Evolutionary conservation across 768 basidiomycete species (phyloP).

Genomic region (Hygrophorus pudorinus): DNA sequence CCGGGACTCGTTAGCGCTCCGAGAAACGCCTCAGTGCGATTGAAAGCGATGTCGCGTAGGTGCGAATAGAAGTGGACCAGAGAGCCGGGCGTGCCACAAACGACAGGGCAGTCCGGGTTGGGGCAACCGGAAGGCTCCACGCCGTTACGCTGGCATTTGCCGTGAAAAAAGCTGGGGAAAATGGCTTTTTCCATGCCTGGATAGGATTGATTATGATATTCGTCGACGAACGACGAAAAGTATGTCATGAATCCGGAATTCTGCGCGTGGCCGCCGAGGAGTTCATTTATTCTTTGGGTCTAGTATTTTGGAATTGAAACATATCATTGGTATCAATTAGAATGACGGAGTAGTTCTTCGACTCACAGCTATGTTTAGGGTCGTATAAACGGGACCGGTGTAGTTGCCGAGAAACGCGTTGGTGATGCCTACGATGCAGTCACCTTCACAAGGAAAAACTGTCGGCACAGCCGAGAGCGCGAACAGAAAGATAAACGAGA

Average conservation of each 20-base stretch:
- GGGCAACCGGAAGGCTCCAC: conserved; percentile 62
- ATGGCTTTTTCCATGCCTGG: conserved; percentile 41
- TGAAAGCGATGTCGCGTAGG: conserved; percentile 40
- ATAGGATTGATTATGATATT: conserved; percentile 37
- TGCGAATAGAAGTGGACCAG: conserved; percentile 55
- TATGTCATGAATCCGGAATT: conserved; percentile 15
- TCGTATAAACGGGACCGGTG: conserved; percentile 26
- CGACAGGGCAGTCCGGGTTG: conserved; percentile 68
- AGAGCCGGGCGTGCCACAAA: conserved; percentile 78
- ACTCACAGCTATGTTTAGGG: conserved; percentile 35
- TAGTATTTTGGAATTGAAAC: not conserved
- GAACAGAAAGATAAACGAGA: not conserved
- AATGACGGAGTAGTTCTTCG: not conserved
- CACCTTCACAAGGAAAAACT: conserved; percentile 51
- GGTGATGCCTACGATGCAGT: conserved; percentile 55
- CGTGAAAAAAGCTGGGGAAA: conserved; percentile 66
- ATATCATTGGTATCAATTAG: not conserved
- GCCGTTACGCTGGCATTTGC: conserved; percentile 55
- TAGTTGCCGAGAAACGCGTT: conserved; percentile 45
- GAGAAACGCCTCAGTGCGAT: conserved; percentile 28
- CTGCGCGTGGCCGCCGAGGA: conserved; percentile 18
- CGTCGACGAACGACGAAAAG: conserved; percentile 35
- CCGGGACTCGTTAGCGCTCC: conserved; percentile 24
- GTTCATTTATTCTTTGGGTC: conserved; percentile 6
- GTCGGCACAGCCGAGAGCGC: conserved; percentile 2